These are phyloP conservation scores for Solanum hybrid DNA, from an alignment of 305 asterid species.

Conservation along the genomic window DNA sequence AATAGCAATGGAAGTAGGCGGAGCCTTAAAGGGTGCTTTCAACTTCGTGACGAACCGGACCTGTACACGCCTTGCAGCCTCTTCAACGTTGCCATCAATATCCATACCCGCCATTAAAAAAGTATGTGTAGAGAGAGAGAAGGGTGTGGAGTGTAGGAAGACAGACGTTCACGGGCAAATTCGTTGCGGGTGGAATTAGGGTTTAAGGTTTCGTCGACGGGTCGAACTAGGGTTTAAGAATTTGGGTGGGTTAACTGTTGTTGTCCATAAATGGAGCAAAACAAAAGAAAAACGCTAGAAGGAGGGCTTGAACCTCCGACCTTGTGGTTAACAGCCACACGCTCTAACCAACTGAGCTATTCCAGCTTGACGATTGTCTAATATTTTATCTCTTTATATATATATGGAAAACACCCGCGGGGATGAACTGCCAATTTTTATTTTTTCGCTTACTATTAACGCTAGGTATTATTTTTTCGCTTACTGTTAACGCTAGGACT, in stretches of 20 bases:
- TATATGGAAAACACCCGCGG: not conserved
- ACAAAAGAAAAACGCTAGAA: conserved; percentile 4
- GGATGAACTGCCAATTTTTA: not conserved
- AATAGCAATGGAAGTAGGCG: conserved; percentile 57
- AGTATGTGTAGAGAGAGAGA: not conserved
- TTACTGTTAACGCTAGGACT: not conserved
- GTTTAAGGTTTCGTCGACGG: not conserved
- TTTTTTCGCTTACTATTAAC: not conserved
- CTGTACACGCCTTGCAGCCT: conserved; percentile 49
- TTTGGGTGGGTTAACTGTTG: not conserved
- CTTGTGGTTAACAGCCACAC: conserved; percentile 84
- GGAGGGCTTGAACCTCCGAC: conserved; percentile 73
- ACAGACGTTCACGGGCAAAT: not conserved
- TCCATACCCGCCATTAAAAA: conserved; percentile 27
- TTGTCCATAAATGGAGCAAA: not conserved
- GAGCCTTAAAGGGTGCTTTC: conserved; percentile 47
- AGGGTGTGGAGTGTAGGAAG: not conserved
- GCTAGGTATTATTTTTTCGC: not conserved
- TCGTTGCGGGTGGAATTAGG: not conserved
- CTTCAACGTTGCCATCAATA: conserved; percentile 38
- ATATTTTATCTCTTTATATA: too few relatives aligned
- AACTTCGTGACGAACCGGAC: conserved; percentile 82
- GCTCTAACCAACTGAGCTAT: conserved; percentile 82
- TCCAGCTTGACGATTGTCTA: conserved; percentile 22
- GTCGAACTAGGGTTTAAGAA: not conserved